Base-by-base conservation (phyloP, 441 rosid species). In the Isatis lusitanica region DNA sequence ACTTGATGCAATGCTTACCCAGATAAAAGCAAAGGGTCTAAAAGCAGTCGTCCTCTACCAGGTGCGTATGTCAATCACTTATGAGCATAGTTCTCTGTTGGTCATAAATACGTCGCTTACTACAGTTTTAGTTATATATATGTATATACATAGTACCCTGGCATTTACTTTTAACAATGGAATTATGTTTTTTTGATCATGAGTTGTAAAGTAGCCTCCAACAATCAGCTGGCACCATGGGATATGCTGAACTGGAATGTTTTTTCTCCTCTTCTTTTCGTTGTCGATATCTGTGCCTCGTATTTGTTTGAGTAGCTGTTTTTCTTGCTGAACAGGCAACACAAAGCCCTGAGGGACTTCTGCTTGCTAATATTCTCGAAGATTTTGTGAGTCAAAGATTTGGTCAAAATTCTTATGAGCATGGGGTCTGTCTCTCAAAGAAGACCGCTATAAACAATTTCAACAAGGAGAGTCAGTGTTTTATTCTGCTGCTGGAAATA, bases 11-110 rank as follows among this genome's bases (percentile, higher is more conserved):
- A 81, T 96, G 93, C 97, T 96, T 64, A 69, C 43, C 42, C 92
- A 86, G 76, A 77, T 88, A 67, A 87, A 84, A 78, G 80, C 71
- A 28, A 88, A 33, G 60, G 84, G 86, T 78, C 75, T 84, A 48
- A 90, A 83, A 85, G 97, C 85, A 53, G 84, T 96, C 58, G 64
- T 96, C 79, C 85, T 93, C 79, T 93, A 90, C 82, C 97, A 96
- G 98, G 99, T 92, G 80, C 78, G 70, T 26, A 26, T 70, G 38
- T 71, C 74, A 62, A 65, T 33, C 53, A 66, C 68, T 43, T 39
- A 63, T 70, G 53, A 46, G 38, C 17, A 43, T 59, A 28, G 46
- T 30, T 66, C 40, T 42, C 21, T 66, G 40, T 71, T 59, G 39
- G 28, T 65, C 65, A 76, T 64, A 43, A 17, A 17, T 39, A 38